Conservation (phyloP, 306 rosid genomes). For the Macrotyloma uniflorum region DNA sequence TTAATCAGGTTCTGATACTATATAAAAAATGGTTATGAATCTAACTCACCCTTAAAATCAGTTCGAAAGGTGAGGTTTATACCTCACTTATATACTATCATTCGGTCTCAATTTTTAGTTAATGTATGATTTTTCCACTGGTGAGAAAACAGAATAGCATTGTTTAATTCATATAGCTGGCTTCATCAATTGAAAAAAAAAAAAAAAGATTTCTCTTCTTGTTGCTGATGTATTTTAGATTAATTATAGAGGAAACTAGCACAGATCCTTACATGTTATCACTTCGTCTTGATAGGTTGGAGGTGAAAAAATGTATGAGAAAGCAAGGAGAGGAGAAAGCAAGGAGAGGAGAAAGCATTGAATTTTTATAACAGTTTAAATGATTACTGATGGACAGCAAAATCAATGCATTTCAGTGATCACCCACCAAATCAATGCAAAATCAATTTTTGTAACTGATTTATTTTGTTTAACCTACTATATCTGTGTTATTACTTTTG, state of each 20-base stretch:
- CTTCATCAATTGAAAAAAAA: neutral
- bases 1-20: too few species aligned
- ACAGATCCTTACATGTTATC: constrained; percentile 35
- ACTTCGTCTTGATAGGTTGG: constrained; percentile 68
- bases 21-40: too few species aligned
- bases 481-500: constrained; percentile 33
- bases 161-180: neutral
- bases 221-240: neutral
- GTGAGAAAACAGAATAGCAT: neutral
- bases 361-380: constrained; percentile 48
- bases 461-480: constrained; percentile 17
- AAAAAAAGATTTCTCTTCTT: neutral
- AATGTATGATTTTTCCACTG: too few species aligned
- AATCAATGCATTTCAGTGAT: constrained; percentile 2
- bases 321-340: constrained; percentile 98
- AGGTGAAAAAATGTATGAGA: constrained; percentile 94
- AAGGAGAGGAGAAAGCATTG: constrained; percentile 94
- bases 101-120: too few species aligned
- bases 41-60: too few species aligned
- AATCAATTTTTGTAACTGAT: constrained; percentile 17
- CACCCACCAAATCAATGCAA: constrained; percentile 14
- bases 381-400: neutral
- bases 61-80: too few species aligned
- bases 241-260: constrained; percentile 3
- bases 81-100: too few species aligned